These are phyloP conservation scores for Dendrobium catenatum DNA, from an alignment of 106 monocot species.

Conservation along the genomic window DNA sequence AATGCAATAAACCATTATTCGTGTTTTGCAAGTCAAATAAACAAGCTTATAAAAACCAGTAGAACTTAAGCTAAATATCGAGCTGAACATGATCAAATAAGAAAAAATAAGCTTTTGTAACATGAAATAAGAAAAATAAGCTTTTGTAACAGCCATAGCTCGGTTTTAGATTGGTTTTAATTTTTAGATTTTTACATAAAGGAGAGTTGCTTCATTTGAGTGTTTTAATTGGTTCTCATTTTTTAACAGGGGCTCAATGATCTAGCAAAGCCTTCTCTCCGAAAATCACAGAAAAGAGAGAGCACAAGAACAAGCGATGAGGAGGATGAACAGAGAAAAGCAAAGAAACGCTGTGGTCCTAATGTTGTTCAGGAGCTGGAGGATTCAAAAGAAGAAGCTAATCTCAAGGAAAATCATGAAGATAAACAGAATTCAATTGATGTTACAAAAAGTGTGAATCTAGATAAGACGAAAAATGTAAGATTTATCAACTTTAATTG, in stretches of 20 bases:
- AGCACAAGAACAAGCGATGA: conserved; percentile 20
- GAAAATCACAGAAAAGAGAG: conserved; percentile 24
- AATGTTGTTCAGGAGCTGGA: conserved; percentile 4
- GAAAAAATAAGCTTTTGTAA: background rate
- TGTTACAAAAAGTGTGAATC: conserved; percentile 24
- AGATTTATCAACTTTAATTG: background rate
- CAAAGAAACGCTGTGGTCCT: conserved; percentile 44
- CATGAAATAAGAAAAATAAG: background rate
- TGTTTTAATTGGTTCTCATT: background rate
- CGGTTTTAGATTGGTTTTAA: background rate
- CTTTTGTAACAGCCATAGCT: background rate
- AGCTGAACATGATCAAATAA: background rate
- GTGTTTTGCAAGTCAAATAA: no score
- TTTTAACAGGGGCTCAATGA: conserved; percentile 37
- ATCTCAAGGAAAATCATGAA: background rate
- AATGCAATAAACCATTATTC: no score
- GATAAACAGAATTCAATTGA: conserved; percentile 4
- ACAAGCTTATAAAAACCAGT: no score
- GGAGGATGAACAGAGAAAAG: conserved; percentile 30
- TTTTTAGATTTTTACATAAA: background rate
- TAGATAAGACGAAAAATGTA: conserved; percentile 60
- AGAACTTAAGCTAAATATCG: no score
- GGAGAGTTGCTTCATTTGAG: background rate
- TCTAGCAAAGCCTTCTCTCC: conserved; percentile 36
- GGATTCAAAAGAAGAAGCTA: background rate